phyloP scores from a whole-genome alignment of 805 yeast species.

The Candida railenensis region DNA sequence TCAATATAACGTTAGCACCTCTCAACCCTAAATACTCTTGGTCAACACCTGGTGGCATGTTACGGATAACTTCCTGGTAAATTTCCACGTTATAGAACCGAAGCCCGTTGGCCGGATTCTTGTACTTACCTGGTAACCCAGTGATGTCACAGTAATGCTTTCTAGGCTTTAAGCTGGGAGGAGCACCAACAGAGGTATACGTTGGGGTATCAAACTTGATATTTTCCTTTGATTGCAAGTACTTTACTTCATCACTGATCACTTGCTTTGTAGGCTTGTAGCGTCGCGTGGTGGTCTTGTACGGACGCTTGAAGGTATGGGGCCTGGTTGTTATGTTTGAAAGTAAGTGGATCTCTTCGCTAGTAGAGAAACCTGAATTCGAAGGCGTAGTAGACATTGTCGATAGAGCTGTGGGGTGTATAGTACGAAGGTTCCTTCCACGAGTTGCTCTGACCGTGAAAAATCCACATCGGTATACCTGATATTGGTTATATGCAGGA shows the following conservation, averaged over 20 bases:
- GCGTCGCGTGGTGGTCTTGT: slow-evolving; percentile 55
- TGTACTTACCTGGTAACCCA: slow-evolving; percentile 78
- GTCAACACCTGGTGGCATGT: slow-evolving; percentile 87
- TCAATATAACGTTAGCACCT: slow-evolving; percentile 83
- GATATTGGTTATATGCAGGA: too few relatives aligned
- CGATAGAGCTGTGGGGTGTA: too few relatives aligned
- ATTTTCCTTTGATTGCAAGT: slow-evolving; percentile 44
- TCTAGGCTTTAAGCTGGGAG: slow-evolving; percentile 80
- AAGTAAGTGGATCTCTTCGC: slow-evolving; percentile 24
- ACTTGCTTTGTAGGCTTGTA: slow-evolving; percentile 76
- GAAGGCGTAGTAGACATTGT: background rate
- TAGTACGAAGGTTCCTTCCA: too few relatives aligned
- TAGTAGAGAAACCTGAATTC: background rate
- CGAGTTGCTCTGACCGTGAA: too few relatives aligned
- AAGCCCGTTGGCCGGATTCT: slow-evolving; percentile 69
- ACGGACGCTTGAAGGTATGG: slow-evolving; percentile 57
- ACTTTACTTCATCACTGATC: slow-evolving; percentile 72
- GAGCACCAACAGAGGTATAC: slow-evolving; percentile 71
- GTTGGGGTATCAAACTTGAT: slow-evolving; percentile 56
- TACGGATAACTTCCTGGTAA: slow-evolving; percentile 66
- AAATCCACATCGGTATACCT: too few relatives aligned
- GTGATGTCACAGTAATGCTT: slow-evolving; percentile 92
- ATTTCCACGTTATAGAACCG: slow-evolving; percentile 83
- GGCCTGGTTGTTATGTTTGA: slow-evolving; percentile 40
- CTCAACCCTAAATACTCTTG: slow-evolving; percentile 87